phyloP scores from a whole-genome alignment of 768 basidiomycete species.

The Boletus rubropictus region DNA sequence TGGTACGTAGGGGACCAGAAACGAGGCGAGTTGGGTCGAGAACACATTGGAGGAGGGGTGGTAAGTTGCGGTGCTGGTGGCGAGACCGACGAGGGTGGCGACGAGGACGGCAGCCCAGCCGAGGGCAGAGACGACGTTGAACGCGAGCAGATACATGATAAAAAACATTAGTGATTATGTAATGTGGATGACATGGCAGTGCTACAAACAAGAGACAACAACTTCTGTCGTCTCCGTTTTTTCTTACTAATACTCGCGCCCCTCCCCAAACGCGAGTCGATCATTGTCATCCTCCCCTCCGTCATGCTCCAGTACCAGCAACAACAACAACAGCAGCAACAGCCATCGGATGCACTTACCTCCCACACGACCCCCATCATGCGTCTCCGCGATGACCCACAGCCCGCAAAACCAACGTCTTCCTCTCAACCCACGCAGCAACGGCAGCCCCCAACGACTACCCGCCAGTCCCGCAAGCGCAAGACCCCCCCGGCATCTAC shows the following conservation, averaged over 20 bases:
- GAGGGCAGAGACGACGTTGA: conserved; percentile 69
- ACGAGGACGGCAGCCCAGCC: conserved; percentile 74
- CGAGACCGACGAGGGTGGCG: conserved; percentile 45
- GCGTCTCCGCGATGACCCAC: conserved; percentile 59
- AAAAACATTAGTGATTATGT: conserved; percentile 1
- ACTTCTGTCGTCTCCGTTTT: conserved; percentile 14
- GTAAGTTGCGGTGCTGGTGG: conserved; percentile 1
- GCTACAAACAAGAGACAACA: conserved; percentile 25
- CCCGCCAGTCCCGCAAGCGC: conserved; percentile 49
- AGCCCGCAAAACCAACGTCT: conserved; percentile 11
- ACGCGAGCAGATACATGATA: conserved; percentile 59
- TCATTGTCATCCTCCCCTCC: conserved; percentile 20
- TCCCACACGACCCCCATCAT: conserved; percentile 31
- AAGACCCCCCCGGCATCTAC: conserved; percentile 53
- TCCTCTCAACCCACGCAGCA: conserved; percentile 13
- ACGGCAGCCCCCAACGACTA: neutral
- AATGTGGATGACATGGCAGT: neutral
- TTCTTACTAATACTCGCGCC: conserved; percentile 37
- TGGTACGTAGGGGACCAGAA: conserved; percentile 33
- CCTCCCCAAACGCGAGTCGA: conserved; percentile 30
- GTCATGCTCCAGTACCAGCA: conserved; percentile 29
- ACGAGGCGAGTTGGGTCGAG: conserved; percentile 31
- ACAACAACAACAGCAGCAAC: conserved; percentile 19
- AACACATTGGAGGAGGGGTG: conserved; percentile 36
- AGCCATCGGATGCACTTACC: conserved; percentile 13